These are phyloP conservation scores for Podospora didyma DNA, from an alignment of 495 filamentous ascomycete genomes.

Conservation along the genomic window DNA sequence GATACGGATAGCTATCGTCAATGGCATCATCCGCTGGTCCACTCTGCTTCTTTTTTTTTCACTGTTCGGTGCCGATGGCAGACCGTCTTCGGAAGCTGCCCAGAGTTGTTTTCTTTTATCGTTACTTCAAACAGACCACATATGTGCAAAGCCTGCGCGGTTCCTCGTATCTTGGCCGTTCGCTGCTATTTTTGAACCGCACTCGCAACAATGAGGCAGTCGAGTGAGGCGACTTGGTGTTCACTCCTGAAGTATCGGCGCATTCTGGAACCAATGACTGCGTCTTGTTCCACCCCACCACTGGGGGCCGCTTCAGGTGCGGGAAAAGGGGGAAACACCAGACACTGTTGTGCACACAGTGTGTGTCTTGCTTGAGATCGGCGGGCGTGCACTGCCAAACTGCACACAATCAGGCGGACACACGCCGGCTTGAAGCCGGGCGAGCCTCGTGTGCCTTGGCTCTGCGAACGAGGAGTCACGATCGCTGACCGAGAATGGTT, in stretches of 20 bases:
- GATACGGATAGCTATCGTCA: background rate
- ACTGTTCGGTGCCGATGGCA: no score
- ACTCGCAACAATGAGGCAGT: background rate
- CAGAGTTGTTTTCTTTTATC: no score
- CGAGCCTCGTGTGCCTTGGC: background rate
- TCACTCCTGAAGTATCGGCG: conserved; percentile 8
- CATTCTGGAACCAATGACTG: conserved; percentile 12
- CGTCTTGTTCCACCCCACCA: conserved; percentile 2
- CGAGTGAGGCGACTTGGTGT: conserved; percentile 1
- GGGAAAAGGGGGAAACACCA: conserved; percentile 17
- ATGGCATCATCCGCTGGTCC: background rate
- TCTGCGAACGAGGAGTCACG: background rate
- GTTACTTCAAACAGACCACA: background rate
- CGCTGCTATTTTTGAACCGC: conserved; percentile 5
- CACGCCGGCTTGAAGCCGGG: background rate
- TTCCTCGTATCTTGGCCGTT: background rate
- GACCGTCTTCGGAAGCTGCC: no score
- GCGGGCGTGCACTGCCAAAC: background rate
- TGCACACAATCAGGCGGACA: no score
- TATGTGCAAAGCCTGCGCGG: background rate
- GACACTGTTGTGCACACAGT: background rate
- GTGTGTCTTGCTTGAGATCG: background rate
- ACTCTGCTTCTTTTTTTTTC: background rate
- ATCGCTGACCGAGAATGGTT: background rate
- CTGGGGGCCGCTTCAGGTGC: conserved; percentile 9